Conservation (phyloP, 2,329 filamentous ascomycete species). For the Colletotrichum melonis region DNA sequence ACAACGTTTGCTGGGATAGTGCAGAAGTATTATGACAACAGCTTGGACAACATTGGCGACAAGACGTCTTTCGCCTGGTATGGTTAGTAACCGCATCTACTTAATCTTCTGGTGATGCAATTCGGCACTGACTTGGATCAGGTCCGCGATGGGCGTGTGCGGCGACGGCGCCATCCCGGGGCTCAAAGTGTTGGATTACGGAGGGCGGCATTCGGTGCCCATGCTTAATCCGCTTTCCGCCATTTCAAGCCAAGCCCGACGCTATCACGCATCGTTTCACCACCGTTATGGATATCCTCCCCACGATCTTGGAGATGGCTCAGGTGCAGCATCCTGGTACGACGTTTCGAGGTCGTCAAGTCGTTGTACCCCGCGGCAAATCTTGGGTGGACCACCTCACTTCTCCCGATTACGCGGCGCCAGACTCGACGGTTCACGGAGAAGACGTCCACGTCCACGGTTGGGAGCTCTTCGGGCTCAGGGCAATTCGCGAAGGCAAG, state of each 20-base stretch:
- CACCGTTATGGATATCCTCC: conserved; percentile 62
- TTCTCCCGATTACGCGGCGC: conserved; percentile 38
- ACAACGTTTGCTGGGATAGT: conserved; percentile 46
- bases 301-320: conserved; percentile 59
- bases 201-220: conserved; percentile 62
- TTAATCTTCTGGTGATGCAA: not conserved
- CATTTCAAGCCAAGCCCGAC: conserved; percentile 23
- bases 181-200: conserved; percentile 50
- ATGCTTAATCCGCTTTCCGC: conserved; percentile 50
- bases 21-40: conserved; percentile 66
- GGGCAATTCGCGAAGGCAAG: conserved; percentile 64
- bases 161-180: conserved; percentile 45
- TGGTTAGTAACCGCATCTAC: conserved; percentile 40
- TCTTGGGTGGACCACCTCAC: conserved; percentile 55
- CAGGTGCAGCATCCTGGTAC: conserved; percentile 51
- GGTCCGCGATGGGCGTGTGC: conserved; percentile 54
- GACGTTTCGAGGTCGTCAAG: conserved; percentile 55
- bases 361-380: conserved; percentile 63
- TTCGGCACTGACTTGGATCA: conserved; percentile 43
- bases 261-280: conserved; percentile 58
- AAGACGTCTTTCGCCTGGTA: conserved; percentile 63
- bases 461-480: conserved; percentile 66
- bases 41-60: conserved; percentile 62
- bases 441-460: conserved; percentile 61
- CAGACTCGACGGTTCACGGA: conserved; percentile 48